Conservation (phyloP, 768 basidiomycete species). For the Rhodotorula paludigena region DNA sequence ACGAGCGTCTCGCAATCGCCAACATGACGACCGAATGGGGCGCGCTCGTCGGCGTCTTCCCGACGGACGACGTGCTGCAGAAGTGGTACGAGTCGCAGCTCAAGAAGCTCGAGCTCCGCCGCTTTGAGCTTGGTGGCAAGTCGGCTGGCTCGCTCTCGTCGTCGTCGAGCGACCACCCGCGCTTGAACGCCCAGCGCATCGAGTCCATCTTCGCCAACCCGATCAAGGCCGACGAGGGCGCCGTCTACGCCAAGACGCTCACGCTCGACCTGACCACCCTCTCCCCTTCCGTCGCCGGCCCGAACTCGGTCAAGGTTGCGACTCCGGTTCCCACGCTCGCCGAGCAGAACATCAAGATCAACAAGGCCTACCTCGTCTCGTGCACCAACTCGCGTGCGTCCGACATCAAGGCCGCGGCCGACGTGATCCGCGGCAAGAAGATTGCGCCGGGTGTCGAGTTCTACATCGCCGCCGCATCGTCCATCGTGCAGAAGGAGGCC, state of each 20-base stretch:
- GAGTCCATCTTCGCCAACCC: constrained; percentile 57
- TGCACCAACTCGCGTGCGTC: constrained; percentile 97
- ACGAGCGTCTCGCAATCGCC: constrained; percentile 83
- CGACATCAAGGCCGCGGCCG: constrained; percentile 85
- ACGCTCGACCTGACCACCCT: constrained; percentile 87
- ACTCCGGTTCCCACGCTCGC: constrained; percentile 83
- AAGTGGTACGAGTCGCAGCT: constrained; percentile 78
- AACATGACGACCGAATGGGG: constrained; percentile 99
- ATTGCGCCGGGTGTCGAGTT: constrained; percentile 89
- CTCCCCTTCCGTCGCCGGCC: constrained; percentile 91
- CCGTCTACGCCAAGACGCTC: constrained; percentile 78
- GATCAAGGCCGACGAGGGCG: constrained; percentile 65
- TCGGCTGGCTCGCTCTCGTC: constrained; percentile 42
- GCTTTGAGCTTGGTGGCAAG: constrained; percentile 57
- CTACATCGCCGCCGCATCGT: constrained; percentile 93
- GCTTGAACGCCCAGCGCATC: constrained; percentile 71
- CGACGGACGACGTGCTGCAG: constrained; percentile 73
- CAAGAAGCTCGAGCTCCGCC: constrained; percentile 67
- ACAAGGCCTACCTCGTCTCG: constrained; percentile 97
- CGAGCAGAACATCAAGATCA: constrained; percentile 66
- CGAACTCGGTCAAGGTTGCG: constrained; percentile 96
- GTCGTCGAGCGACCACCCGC: constrained; percentile 59
- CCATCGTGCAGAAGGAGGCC: constrained; percentile 81
- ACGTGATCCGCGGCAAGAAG: constrained; percentile 66
- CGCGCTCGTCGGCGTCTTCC: constrained; percentile 90